Evolutionary conservation across 2,329 filamentous ascomycete species (phyloP), one percentile per base, ranked within the genome.

Genomic region (Penicillium thymicola): DNA sequence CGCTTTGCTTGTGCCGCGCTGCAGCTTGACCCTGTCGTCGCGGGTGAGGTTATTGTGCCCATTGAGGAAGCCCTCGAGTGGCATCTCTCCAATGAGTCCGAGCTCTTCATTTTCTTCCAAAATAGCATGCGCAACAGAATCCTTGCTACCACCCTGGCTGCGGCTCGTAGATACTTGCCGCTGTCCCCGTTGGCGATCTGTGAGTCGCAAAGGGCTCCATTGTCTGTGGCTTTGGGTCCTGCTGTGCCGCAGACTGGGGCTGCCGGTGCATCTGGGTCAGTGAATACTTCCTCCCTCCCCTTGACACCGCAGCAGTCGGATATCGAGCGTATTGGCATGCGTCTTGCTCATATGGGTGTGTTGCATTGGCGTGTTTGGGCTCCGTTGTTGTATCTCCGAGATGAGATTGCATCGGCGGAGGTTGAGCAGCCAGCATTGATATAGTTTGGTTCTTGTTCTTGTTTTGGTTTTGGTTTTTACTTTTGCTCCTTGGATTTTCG

Each of bases 311-410:
- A 71, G 36, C 68, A 70, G 32, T 65, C 67, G 32, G 70, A 73
- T 54, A 62, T 76, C 4, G 73, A 77, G 48, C 68, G 70, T 57
- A 84, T 96, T 71, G 85, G 90, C 1, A 88, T 86, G 43, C 85
- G 90, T 44, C 81, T 96, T 49, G 88, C 90, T 6, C 93, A 97
- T 68, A 85, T 97, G 43, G 86, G 89, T 14, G 81, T 94, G 6
- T 77, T 97, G 25, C 92, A 97, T 74, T 97, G 92, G 92, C 84
- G 90, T 47, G 88, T 96, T 3, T 97, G 92, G 91, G 83, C 84
- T 1, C 84, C 85, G 2, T 78, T 96, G 51, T 85, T 89, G 13
- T 96, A 96, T 51, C 63, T 72, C 25, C 63, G 68, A 23, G 71
- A 74, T 38, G 59, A 61, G 45, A 59, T 62, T 36, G 62, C 62